Conservation (phyloP, 345 rosid species). For the Garcia nutans region DNA sequence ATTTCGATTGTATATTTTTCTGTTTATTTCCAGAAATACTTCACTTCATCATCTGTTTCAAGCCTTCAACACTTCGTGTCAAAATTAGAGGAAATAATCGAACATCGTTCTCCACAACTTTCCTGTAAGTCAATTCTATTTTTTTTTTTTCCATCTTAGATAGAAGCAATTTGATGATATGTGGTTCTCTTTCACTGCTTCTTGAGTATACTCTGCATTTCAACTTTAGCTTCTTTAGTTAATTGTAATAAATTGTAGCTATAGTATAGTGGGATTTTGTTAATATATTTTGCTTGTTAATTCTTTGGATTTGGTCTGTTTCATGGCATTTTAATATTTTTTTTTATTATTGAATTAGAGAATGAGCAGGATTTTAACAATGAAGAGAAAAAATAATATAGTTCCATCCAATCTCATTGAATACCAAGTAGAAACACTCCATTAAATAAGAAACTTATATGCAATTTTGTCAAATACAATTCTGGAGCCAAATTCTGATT, state of each 20-base stretch:
- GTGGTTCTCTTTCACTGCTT: background rate
- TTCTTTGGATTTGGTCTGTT: background rate
- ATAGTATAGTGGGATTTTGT: background rate
- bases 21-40: background rate
- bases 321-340: background rate
- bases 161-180: background rate
- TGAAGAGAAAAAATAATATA: background rate
- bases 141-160: no score
- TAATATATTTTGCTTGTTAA: background rate
- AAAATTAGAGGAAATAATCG: background rate
- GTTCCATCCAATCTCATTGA: background rate
- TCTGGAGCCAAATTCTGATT: background rate
- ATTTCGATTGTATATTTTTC: background rate
- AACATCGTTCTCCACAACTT: background rate
- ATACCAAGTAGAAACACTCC: background rate
- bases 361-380: background rate
- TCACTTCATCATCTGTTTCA: background rate
- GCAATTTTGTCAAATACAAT: background rate
- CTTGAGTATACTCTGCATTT: background rate
- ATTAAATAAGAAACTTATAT: background rate
- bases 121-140: background rate
- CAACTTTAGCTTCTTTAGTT: background rate
- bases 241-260: background rate
- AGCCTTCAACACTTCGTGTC: background rate
- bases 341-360: no score